Base-by-base conservation (phyloP, 768 basidiomycete species). In the Clavulina sp. region DNA sequence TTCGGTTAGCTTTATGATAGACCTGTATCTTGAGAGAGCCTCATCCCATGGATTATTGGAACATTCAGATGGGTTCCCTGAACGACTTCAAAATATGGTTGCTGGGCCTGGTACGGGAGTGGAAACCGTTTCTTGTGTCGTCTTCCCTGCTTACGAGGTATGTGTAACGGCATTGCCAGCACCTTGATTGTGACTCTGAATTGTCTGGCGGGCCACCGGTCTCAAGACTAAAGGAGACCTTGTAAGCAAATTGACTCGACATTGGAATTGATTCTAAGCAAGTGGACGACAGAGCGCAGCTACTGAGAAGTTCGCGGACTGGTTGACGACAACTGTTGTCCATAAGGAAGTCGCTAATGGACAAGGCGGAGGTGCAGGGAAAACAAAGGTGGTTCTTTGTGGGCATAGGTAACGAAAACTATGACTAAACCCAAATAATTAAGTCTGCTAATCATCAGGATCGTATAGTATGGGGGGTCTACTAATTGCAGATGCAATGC, bases 71-170 rank as follows among this genome's bases (percentile, higher is more conserved):
- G 24, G 13, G 26, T 46, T 46, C 24, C 43, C 43, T 24, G 43
- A 46, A 46, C 13, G 43, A 24, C 13, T 46, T 24, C 43, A 46
- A 24, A 9, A 46, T 28, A 46, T 46, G 1, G 13, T 46, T n/a
- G n/a, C n/a, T n/a, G n/a, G 24, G 43, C 9, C 43, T 9, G 26
- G 9, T 24, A 46, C 24, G 62, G 68, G 2, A 66, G 74, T 34
- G 65, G 76, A n/a, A 3, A 60, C 60, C 30, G 77, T 84, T 6
- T 84, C 92, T 62, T 81, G 75, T 54, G 65, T 80, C n/a, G 69
- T 87, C 13, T 95, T 93, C 60, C 91, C 91, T 23, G 80, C 78
- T 1, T 96, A 93, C 58, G 84, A 95, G 72, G 85, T 84, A 57
- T 53, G 69, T 41, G 28, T 38, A n/a, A n/a, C n/a, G n/a, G 30